Base-by-base conservation (phyloP, 1,139 yeast species). In the Candida tunisiensis region DNA sequence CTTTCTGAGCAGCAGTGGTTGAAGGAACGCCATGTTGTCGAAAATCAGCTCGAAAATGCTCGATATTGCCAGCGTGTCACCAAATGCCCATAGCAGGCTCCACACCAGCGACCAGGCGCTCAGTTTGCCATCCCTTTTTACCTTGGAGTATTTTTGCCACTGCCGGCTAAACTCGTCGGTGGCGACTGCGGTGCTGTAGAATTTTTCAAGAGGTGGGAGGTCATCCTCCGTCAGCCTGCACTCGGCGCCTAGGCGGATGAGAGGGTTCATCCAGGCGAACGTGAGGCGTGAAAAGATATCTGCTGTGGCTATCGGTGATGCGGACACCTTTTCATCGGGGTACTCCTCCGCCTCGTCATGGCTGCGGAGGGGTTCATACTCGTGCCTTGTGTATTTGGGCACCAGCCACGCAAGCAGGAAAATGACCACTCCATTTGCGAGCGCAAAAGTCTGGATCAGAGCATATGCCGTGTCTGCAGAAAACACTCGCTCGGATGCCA, bases 181-280 rank as follows among this genome's bases (percentile, higher is more conserved):
- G 6, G 79, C 53, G 13, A 74, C 58, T 21, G 51, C 53, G n/a
- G 91, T 58, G 35, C 60, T 66, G 41, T 78, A 69, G 28, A 62
- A 66, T 7, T 51, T 45, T 15, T 93, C 93, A 36, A 83, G 60
- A 10, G 69, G 65, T 13, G 93, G 93, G 36, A 83, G 62, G 46
- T 80, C 93, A 3, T 57, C 53, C 43, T 75, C 80, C 10, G 71
- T 63, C 39, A 83, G 58, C 42, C 53, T 79, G 31, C 74, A 73
- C 11, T 57, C 48, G 40, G 75, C 75, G 15, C 94, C 94, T 32
- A 65, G 66, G 42, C 60, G 68, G 83, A 85, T 80, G 44, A 85
- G 60, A 3, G 72, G 75, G 7, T 82, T 70, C 83, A 85, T 74
- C 95, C 95, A 85, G 23, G 69, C 59, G 47, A 83, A 78, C 0